Evolutionary conservation across 139 green algal species (phyloP).

Genomic region (Closterium sp.): DNA sequence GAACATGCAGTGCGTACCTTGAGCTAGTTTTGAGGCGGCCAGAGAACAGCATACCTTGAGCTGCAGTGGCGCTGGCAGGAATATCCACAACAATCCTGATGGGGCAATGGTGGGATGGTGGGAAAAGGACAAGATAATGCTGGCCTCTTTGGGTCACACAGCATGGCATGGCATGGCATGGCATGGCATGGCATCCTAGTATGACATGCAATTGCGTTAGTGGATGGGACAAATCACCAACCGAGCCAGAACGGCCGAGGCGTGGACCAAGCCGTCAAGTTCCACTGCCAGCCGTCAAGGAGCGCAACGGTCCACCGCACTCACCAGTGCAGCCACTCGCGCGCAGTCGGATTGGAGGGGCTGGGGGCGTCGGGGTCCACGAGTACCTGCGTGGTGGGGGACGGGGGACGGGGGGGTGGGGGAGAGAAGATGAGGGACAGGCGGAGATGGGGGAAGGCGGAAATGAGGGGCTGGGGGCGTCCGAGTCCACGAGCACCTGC

Average conservation of each 20-base stretch:
- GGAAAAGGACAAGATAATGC: neutral
- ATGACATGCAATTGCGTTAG: neutral
- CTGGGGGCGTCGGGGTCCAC: conserved; percentile 38
- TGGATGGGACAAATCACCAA: neutral
- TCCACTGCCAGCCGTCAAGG: neutral
- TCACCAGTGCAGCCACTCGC: conserved; percentile 41
- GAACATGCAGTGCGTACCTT: too few relatives aligned
- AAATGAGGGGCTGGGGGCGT: neutral
- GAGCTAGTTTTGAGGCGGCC: too few relatives aligned
- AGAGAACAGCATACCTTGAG: neutral
- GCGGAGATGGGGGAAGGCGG: neutral
- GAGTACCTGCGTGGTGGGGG: conserved; percentile 13
- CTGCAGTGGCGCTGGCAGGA: neutral
- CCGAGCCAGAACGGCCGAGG: neutral
- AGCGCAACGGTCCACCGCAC: neutral
- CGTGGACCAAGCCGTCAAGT: neutral
- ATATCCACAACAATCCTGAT: neutral
- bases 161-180: neutral
- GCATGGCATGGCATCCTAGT: neutral
- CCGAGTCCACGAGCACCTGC: too few relatives aligned
- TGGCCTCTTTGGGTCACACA: neutral
- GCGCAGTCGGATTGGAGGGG: conserved; percentile 14
- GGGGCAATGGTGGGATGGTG: neutral
- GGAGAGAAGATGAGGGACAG: neutral
- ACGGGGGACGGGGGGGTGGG: neutral